Conservation (phyloP, 1,139 yeast genomes). For the Geotrichum reessii region DNA sequence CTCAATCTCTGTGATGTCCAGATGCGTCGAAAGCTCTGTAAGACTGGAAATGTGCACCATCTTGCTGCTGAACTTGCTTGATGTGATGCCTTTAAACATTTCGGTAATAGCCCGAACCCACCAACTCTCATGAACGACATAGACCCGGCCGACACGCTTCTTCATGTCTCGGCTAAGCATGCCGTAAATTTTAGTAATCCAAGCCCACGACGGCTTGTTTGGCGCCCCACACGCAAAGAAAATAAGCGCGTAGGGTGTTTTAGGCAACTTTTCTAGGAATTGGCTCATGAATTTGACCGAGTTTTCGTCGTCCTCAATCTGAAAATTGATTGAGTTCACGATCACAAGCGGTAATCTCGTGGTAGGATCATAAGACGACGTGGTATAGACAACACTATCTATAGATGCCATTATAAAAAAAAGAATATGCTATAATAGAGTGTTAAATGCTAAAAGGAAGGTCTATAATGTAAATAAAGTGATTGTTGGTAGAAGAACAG, state of each 20-base stretch:
- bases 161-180: slow-evolving; percentile 56
- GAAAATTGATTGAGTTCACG: slow-evolving; percentile 68
- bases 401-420: slow-evolving; percentile 9
- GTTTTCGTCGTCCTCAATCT: slow-evolving; percentile 27
- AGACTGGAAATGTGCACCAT: slow-evolving; percentile 52
- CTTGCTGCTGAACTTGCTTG: slow-evolving; percentile 41
- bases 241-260: slow-evolving; percentile 54
- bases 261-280: slow-evolving; percentile 43
- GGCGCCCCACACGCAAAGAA: slow-evolving; percentile 76
- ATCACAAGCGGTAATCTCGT: slow-evolving; percentile 62
- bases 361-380: slow-evolving; percentile 55
- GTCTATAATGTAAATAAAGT: not conserved
- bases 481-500: not conserved
- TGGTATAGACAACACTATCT: slow-evolving; percentile 51
- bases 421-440: too few relatives aligned
- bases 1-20: slow-evolving; percentile 72
- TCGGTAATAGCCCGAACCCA: slow-evolving; percentile 76
- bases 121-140: slow-evolving; percentile 90
- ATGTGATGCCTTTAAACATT: slow-evolving; percentile 57
- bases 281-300: slow-evolving; percentile 25
- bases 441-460: not conserved
- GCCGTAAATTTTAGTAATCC: slow-evolving; percentile 72
- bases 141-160: slow-evolving; percentile 54
- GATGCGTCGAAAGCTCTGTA: slow-evolving; percentile 53
- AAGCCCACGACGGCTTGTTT: slow-evolving; percentile 54